Percentiles rank a stretch among this genome's conserved stretches.
Conservation (phyloP, 2,329 filamentous ascomycete genomes). For the Colletotrichum horii region DNA sequence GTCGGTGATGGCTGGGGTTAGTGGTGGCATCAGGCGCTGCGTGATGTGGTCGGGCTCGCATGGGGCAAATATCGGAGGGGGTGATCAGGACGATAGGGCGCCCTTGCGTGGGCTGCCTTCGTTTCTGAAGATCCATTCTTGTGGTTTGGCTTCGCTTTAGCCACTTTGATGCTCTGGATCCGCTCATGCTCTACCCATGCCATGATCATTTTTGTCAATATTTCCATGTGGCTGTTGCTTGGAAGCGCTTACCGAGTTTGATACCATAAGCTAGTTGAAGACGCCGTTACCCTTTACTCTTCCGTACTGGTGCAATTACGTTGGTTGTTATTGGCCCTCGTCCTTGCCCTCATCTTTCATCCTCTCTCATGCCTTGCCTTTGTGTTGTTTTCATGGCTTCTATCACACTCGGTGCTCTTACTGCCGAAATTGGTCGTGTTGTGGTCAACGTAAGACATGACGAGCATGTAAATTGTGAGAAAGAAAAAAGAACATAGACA, state of each 20-base stretch:
- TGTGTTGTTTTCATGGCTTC: too few relatives aligned
- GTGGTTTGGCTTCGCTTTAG: too few relatives aligned
- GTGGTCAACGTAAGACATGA: background rate
- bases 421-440: too few relatives aligned
- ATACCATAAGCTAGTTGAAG: background rate
- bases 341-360: rapidly evolving
- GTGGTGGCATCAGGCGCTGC: background rate
- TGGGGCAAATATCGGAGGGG: background rate
- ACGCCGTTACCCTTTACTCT: background rate
- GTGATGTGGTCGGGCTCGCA: background rate
- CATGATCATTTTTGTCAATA: background rate
- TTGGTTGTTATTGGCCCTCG: background rate
- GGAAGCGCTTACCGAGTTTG: too few relatives aligned
- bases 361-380: background rate
- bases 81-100: background rate
- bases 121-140: background rate
- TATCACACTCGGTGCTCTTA: too few relatives aligned
- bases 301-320: background rate
- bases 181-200: rapidly evolving
- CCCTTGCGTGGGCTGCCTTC: background rate
- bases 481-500: too few relatives aligned
- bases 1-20: background rate
- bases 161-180: background rate
- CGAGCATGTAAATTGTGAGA: background rate
- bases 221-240: background rate